Percentiles rank a stretch among this genome's conserved stretches.
Conservation (phyloP, 495 filamentous ascomycete genomes). For the Corynascus novoguineensis region DNA sequence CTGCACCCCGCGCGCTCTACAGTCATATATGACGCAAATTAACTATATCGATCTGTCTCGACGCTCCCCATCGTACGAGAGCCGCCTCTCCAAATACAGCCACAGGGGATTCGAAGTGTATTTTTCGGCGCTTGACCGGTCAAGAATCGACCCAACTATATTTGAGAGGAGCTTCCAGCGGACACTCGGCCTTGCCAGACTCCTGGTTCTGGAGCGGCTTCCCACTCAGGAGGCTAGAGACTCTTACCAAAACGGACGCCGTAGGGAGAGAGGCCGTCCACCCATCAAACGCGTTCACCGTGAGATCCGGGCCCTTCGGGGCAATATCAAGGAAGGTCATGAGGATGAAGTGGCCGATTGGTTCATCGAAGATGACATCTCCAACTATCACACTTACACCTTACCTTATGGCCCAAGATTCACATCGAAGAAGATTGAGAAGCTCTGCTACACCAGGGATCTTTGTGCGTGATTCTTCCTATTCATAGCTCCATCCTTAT, state of each 20-base stretch:
- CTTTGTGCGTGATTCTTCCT: slow-evolving; percentile 36
- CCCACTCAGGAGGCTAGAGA: slow-evolving; percentile 62
- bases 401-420: slow-evolving; percentile 70
- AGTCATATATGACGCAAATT: slow-evolving; percentile 70
- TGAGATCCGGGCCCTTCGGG: slow-evolving; percentile 30
- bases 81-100: slow-evolving; percentile 80
- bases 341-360: slow-evolving; percentile 79
- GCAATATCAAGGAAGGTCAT: slow-evolving; percentile 64
- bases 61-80: slow-evolving; percentile 79
- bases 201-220: slow-evolving; percentile 74
- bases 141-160: slow-evolving; percentile 72
- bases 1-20: slow-evolving; percentile 61
- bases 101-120: slow-evolving; percentile 78
- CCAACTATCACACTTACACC: slow-evolving; percentile 70
- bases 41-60: slow-evolving; percentile 75
- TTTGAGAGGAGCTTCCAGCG: slow-evolving; percentile 71
- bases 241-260: slow-evolving; percentile 56
- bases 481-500: neutral
- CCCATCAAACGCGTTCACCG: slow-evolving; percentile 25
- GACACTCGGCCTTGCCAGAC: slow-evolving; percentile 68
- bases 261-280: slow-evolving; percentile 64
- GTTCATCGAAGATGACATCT: slow-evolving; percentile 66
- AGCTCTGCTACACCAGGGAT: slow-evolving; percentile 71
- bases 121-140: slow-evolving; percentile 65
- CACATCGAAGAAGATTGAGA: slow-evolving; percentile 68